Base-by-base conservation (phyloP, 2,329 filamentous ascomycete genomes). In the Onygenales sp. region DNA sequence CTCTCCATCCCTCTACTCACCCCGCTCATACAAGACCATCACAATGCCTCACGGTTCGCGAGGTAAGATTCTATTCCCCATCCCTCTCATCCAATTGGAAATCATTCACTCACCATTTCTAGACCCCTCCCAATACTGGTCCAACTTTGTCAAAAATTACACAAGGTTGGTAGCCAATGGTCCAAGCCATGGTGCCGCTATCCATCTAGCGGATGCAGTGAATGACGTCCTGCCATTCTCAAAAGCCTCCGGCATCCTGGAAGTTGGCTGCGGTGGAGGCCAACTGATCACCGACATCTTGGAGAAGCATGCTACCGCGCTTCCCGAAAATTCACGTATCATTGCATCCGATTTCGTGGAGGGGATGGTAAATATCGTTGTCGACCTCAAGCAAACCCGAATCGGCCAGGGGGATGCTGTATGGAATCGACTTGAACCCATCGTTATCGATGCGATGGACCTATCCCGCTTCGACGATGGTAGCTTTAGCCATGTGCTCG, bases 341-440 rank as follows among this genome's bases (percentile, higher is more conserved):
- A 17, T 51, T 36, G 39, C 48, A 13, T 43, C 39, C 11, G 48
- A 51, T 33, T 43, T 51, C 33, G 48, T 43, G 13, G 39, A 51
- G n/a, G 48, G 48, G 13, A 51, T 51, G 39, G 38, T 36, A 4
- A 43, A 51, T 35, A 17, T 43, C 0, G 38, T 50, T n/a, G 35
- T 35, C 11, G 36, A 50, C 10, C n/a, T 32, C 13, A 35, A 43
- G 17, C n/a, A 14, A 27, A 10, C 9, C 5, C 13, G 31, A 7
- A 43, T 51, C 21, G 14, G 8, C 9, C 13, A 11, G 1, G 39
- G 48, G 7, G 14, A 33, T 9, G 14, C 27, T 21, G 13, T 17
- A 31, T 51, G 48, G 48, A 38, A 43, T 11, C 39, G 27, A 2
- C 39, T 51, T 51, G 48, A 43, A 36, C 42, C 41, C 6, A 36